Conservation (phyloP, 2,329 filamentous ascomycete species). For the Colletotrichum kahawae region DNA sequence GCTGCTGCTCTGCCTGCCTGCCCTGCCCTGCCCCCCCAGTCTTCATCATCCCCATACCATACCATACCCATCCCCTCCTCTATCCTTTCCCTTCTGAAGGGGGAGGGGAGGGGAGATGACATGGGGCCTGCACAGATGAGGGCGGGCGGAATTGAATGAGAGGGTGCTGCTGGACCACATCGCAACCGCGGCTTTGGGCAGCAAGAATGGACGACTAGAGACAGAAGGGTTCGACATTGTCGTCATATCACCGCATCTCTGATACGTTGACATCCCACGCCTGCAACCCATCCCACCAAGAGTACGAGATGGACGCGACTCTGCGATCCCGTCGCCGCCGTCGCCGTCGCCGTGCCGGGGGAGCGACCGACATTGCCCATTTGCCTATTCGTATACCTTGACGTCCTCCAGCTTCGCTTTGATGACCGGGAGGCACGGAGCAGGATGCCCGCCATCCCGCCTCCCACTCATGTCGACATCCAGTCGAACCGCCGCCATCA, state of each 20-base stretch:
- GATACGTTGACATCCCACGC: constrained; percentile 1
- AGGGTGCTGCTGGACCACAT: constrained; percentile 17
- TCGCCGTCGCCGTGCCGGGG: neutral
- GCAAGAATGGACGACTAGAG: constrained; percentile 1
- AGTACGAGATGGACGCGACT: neutral
- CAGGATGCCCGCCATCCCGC: neutral
- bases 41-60: neutral
- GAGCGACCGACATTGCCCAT: neutral
- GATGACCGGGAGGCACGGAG: neutral
- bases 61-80: neutral
- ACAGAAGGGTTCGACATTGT: constrained; percentile 14
- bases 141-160: constrained; percentile 13
- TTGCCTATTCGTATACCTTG: neutral
- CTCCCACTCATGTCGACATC: neutral
- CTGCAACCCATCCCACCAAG: neutral
- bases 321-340: neutral
- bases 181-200: constrained; percentile 11
- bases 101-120: constrained; percentile 12
- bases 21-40: neutral
- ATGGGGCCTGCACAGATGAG: constrained; percentile 13
- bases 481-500: neutral
- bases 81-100: neutral
- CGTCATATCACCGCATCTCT: constrained; percentile 17
- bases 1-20: neutral
- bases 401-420: neutral